A percentile compares a stretch with the other conserved stretches of the same genome.
Evolutionary conservation across 1,284 basidiomycete species (phyloP).

Genomic region (Fomes fomentarius): DNA sequence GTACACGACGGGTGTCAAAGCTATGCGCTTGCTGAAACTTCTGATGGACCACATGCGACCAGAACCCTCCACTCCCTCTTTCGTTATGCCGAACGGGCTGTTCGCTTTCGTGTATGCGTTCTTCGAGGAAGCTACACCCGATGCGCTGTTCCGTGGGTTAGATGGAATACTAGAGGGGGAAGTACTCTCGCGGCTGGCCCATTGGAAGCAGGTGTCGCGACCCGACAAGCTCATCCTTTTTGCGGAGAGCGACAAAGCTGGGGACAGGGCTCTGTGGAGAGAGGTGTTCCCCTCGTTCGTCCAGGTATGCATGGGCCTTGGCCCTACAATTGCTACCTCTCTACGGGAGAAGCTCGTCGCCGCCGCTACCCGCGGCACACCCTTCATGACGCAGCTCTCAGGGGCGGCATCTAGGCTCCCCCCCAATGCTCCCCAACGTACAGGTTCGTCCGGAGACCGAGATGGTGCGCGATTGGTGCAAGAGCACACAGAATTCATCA

Average conservation of each 20-base stretch:
- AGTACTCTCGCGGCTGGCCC: conserved; percentile 60
- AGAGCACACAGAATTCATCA: conserved; percentile 70
- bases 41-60: conserved; percentile 41
- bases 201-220: conserved; percentile 61
- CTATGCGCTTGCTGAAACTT: conserved; percentile 52
- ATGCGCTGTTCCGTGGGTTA: conserved; percentile 56
- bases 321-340: conserved; percentile 45
- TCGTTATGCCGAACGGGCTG: conserved; percentile 40
- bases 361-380: conserved; percentile 60
- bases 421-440: conserved; percentile 45
- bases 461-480: conserved; percentile 55
- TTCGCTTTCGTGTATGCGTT: conserved; percentile 55
- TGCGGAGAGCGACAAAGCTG: conserved; percentile 65
- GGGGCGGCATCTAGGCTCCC: conserved; percentile 60
- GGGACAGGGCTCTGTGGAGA: conserved; percentile 73
- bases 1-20: conserved; percentile 60
- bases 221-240: conserved; percentile 61
- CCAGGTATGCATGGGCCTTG: conserved; percentile 52
- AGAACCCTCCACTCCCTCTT: conserved; percentile 34
- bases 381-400: conserved; percentile 73
- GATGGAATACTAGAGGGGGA: conserved; percentile 66
- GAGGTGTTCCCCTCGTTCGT: conserved; percentile 69
- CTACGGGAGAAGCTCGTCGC: conserved; percentile 70
- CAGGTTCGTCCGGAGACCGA: conserved; percentile 43
- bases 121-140: conserved; percentile 31